Evolutionary conservation across 2,329 filamentous ascomycete genomes (phyloP).

Genomic region (Arthrobotrys entomopaga): DNA sequence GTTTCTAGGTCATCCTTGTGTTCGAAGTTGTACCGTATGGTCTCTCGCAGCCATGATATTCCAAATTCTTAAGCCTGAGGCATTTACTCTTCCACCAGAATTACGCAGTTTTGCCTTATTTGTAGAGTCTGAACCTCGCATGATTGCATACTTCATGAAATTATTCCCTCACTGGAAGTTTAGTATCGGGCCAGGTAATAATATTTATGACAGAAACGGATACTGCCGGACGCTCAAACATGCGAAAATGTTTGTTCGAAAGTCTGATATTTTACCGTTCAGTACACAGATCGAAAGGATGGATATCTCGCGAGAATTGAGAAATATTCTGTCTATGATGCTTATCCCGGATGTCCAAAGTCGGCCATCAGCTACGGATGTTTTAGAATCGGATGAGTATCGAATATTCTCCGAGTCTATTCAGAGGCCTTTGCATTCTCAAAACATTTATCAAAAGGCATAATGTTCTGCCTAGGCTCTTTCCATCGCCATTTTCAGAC

Average conservation of each 20-base stretch:
- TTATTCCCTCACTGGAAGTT: conserved; percentile 31
- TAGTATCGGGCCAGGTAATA: conserved; percentile 23
- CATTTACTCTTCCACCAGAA: conserved; percentile 28
- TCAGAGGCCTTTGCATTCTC: conserved; percentile 20
- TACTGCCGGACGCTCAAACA: conserved; percentile 12
- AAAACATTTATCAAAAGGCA: conserved; percentile 20
- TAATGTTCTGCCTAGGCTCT: conserved; percentile 2
- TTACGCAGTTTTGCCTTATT: conserved; percentile 12
- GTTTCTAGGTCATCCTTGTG: conserved; percentile 30
- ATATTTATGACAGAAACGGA: conserved; percentile 11
- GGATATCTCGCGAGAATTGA: conserved; percentile 24
- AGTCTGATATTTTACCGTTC: conserved; percentile 26
- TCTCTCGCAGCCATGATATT: conserved; percentile 32
- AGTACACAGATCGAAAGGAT: conserved; percentile 23
- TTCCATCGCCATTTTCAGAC: conserved; percentile 8
- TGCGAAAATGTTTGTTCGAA: conserved; percentile 19
- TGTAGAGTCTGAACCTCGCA: conserved; percentile 17
- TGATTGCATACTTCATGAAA: conserved; percentile 33
- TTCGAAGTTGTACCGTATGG: conserved; percentile 37
- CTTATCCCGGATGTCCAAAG: conserved; percentile 26
- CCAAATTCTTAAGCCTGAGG: conserved; percentile 31
- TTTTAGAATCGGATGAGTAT: conserved; percentile 32
- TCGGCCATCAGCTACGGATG: conserved; percentile 29
- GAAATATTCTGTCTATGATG: conserved; percentile 26
- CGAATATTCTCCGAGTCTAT: conserved; percentile 28